Evolutionary conservation across 1,139 yeast species (phyloP), one percentile per base, ranked within the genome.

Genomic region (Debaryomycetaceae sp.): DNA sequence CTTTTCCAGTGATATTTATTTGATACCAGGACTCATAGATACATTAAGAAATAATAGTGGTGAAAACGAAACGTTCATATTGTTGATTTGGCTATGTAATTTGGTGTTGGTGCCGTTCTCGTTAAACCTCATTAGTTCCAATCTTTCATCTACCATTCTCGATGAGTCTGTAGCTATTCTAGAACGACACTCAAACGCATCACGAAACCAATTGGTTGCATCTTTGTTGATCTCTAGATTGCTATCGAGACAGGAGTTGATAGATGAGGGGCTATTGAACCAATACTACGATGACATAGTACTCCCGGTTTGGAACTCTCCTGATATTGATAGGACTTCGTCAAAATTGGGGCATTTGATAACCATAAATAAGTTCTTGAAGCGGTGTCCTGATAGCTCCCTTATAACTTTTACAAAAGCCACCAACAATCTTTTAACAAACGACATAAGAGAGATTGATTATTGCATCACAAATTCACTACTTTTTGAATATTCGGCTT

Each of bases 61-160:
- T 76, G 96, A 95, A 69, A 80, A 57, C 50, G 78, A 78, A 41
- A 59, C 72, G 8, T 87, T 80, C 53, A 61, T 83, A 4, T 60
- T 83, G 38, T 63, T 89, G n/a, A 66, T 87, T 6, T 90, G 97
- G 96, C 67, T 88, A 13, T 76, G 86, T 0, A 80, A 84, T 27
- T 65, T 89, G 17, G 77, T 82, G 0, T 64, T 87, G 34, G 81
- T 83, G 0, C 97, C 98, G 0, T 90, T 90, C 57, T 73, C 77
- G 3, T 66, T 90, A 38, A 63, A 60, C 0, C 57, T 66, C 0
- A 65, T 84, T 38, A 67, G 66, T 11, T 49, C 53, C 0, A 58
- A 62, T 5, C 50, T 80, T 9, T 65, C 73, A 1, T 43, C 51
- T 0, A 44, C 62, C 6, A 54, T 87, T 0, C 72, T 67, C 44